Percentiles rank a stretch among this genome's conserved stretches.
phyloP scores from a whole-genome alignment of 495 filamentous ascomycete genomes.

The Cladorrhinum samala region DNA sequence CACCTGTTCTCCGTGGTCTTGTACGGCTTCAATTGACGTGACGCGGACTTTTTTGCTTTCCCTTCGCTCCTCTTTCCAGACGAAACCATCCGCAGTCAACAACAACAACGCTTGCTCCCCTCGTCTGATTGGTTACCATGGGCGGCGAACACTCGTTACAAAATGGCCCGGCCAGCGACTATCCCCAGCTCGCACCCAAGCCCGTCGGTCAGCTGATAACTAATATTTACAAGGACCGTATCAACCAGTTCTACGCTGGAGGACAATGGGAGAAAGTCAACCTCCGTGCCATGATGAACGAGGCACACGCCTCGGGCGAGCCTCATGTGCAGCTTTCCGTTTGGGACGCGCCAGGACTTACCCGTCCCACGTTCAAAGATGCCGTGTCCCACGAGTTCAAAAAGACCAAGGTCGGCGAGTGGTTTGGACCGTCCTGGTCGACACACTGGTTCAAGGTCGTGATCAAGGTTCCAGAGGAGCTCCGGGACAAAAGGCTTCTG shows the following conservation, averaged over 20 bases:
- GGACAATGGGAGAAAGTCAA: slow-evolving; percentile 81
- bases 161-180: slow-evolving; percentile 30
- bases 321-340: slow-evolving; percentile 80
- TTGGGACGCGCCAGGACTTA: slow-evolving; percentile 73
- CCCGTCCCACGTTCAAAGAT: slow-evolving; percentile 83
- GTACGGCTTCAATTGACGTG: too few relatives aligned
- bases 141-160: slow-evolving; percentile 28
- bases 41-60: too few relatives aligned
- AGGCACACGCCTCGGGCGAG: slow-evolving; percentile 63
- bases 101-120: too few relatives aligned
- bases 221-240: slow-evolving; percentile 78
- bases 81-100: not conserved
- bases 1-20: too few relatives aligned
- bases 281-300: slow-evolving; percentile 70
- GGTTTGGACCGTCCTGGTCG: slow-evolving; percentile 91
- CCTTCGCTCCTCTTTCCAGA: too few relatives aligned
- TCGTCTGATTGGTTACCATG: slow-evolving; percentile 23
- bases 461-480: slow-evolving; percentile 66
- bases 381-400: slow-evolving; percentile 75
- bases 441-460: slow-evolving; percentile 95
- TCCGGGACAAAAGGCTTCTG: slow-evolving; percentile 66
- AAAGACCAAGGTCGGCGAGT: slow-evolving; percentile 65
- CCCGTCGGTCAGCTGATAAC: slow-evolving; percentile 76
- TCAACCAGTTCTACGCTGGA: slow-evolving; percentile 67
- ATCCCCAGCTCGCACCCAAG: slow-evolving; percentile 41